These are phyloP conservation scores for Fusarium sp. DNA, from an alignment of 2,329 filamentous ascomycete species.

Conservation along the genomic window DNA sequence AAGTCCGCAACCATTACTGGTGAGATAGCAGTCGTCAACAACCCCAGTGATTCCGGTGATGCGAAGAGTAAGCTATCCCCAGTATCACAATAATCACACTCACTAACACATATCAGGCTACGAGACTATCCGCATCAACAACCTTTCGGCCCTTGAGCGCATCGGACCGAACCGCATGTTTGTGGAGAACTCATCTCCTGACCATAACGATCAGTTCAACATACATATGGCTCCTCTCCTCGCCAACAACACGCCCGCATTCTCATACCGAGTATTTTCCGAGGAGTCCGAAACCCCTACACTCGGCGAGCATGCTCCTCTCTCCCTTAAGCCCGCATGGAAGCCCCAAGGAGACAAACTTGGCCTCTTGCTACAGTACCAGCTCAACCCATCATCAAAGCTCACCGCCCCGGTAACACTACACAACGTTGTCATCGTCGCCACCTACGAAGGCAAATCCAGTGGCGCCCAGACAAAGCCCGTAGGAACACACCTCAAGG, in stretches of 20 bases:
- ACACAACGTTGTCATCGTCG: slow-evolving; percentile 79
- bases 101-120: slow-evolving; percentile 51
- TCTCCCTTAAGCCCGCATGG: slow-evolving; percentile 80
- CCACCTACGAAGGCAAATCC: slow-evolving; percentile 75
- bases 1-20: slow-evolving; percentile 81
- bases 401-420: slow-evolving; percentile 54
- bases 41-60: slow-evolving; percentile 59
- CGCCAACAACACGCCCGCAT: slow-evolving; percentile 79
- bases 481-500: slow-evolving; percentile 79
- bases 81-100: no score
- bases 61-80: slow-evolving; percentile 56
- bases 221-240: slow-evolving; percentile 70
- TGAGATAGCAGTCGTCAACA: slow-evolving; percentile 89
- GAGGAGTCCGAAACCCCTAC: slow-evolving; percentile 62
- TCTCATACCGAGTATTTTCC: slow-evolving; percentile 89
- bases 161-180: slow-evolving; percentile 95
- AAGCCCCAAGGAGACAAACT: slow-evolving; percentile 85
- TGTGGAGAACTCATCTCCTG: slow-evolving; percentile 72
- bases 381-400: slow-evolving; percentile 76
- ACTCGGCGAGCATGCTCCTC: slow-evolving; percentile 69
- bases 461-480: slow-evolving; percentile 80
- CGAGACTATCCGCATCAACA: slow-evolving; percentile 83
- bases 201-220: slow-evolving; percentile 80
- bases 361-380: slow-evolving; percentile 86
- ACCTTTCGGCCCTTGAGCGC: slow-evolving; percentile 87